Evolutionary conservation across 495 filamentous ascomycete genomes (phyloP), one percentile per base, ranked within the genome.

Genomic region (Tetracladium marchalianum): DNA sequence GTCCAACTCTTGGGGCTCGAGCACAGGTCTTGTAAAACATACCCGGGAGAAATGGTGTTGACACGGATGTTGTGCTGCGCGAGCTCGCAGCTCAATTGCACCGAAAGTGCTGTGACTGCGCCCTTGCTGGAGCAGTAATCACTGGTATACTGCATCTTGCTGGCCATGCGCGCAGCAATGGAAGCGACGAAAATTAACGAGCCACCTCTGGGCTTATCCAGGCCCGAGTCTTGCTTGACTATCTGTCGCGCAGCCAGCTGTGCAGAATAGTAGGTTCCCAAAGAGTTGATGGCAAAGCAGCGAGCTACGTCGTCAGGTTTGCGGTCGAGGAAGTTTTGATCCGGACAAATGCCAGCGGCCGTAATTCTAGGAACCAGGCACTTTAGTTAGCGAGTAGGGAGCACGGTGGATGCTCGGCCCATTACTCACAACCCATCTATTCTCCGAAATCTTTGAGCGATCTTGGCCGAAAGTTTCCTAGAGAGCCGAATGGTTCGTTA

Each of bases 31-130:
- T n/a, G 19, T 89, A n/a, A 77, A 52, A 94, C 94, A 61, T 95
- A 95, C 31, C 90, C 90, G 0, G 90, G 90, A n/a, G 87, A 93
- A 53, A 95, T 80, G 39, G 87, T 90, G 68, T 96, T 96, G 51
- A 95, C 89, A 4, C 90, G 84, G 62, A 96, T 95, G 44, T 80
- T 81, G 62, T 87, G 73, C 37, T 61, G 56, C 15, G 89, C 90
- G 85, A 89, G 89, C 60, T 92, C 86, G 27, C 77, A 64, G 6
- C 85, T 88, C 15, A 95, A 72, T 60, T 85, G 88, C 55, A 81
- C 80, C 5, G 68, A 80, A 3, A 95, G 76, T 55, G 92, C 86
- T 61, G 90, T 54, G 9, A 95, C 85, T 12, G 75, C 88, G 4
- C 85, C 85, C 62, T 95, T 95, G 60, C 80, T 86, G 39, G 87